Conservation (phyloP, 2,329 filamentous ascomycete species). For the Fusarium subglutinans region DNA sequence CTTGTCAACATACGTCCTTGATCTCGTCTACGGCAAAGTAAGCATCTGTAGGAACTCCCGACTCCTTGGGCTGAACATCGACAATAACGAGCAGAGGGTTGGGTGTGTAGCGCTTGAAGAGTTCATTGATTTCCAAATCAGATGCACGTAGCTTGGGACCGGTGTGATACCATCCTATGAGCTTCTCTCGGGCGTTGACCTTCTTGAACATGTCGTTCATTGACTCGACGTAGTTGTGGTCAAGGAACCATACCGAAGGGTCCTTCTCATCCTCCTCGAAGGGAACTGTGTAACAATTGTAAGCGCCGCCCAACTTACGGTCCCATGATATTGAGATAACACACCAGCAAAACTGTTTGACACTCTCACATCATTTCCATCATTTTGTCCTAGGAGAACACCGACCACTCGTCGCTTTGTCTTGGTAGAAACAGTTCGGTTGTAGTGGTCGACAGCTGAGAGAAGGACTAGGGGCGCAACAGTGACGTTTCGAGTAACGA, state of each 20-base stretch:
- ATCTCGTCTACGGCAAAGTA: conserved; percentile 99
- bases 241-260: conserved; percentile 97
- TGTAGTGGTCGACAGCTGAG: conserved; percentile 98
- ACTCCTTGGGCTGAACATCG: conserved; percentile 97
- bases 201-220: conserved; percentile 99
- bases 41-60: conserved; percentile 96
- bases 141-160: conserved; percentile 96
- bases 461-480: conserved; percentile 98
- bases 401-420: conserved; percentile 89
- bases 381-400: conserved; percentile 93
- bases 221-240: conserved; percentile 98
- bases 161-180: conserved; percentile 99
- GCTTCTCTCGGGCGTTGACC: conserved; percentile 97
- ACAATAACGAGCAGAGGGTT: conserved; percentile 97
- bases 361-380: conserved; percentile 94
- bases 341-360: conserved; percentile 98
- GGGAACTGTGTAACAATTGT: conserved; percentile 70
- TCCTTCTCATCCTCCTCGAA: conserved; percentile 99
- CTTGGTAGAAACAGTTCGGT: conserved; percentile 88
- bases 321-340: conserved; percentile 27
- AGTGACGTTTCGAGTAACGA: conserved; percentile 94
- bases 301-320: conserved; percentile 19
- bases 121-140: conserved; percentile 98
- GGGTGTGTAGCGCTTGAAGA: conserved; percentile 98
- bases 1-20: conserved; percentile 79